phyloP scores from a whole-genome alignment of 2,329 filamentous ascomycete genomes.

The Botryotinia calthae region DNA sequence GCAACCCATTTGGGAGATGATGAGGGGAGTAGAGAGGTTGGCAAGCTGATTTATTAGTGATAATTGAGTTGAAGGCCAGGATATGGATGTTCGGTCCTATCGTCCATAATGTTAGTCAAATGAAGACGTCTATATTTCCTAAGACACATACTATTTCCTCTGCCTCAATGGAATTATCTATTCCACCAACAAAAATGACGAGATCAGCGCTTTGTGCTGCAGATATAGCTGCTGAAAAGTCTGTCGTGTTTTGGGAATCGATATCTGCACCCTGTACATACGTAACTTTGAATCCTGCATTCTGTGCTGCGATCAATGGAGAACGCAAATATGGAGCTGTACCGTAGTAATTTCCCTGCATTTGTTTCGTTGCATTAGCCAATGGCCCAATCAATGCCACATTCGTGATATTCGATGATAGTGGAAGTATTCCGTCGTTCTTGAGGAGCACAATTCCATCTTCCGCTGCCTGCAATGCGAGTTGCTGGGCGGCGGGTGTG shows the following conservation, averaged over 20 bases:
- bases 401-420: constrained; percentile 18
- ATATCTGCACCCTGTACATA: constrained; percentile 42
- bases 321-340: constrained; percentile 27
- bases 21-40: constrained; percentile 46
- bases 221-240: constrained; percentile 37
- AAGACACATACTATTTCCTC: constrained; percentile 40
- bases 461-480: constrained; percentile 30
- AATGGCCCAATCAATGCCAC: constrained; percentile 31
- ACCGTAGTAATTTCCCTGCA: constrained; percentile 34
- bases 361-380: constrained; percentile 30
- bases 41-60: constrained; percentile 50
- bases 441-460: constrained; percentile 33
- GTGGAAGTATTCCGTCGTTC: constrained; percentile 31
- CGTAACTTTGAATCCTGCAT: constrained; percentile 27
- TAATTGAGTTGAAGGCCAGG: constrained; percentile 52
- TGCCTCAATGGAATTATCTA: constrained; percentile 51
- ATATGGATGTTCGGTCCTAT: constrained; percentile 49
- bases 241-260: constrained; percentile 37
- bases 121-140: neutral
- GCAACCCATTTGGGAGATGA: constrained; percentile 52
- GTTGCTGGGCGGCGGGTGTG: constrained; percentile 24
- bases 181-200: constrained; percentile 55
- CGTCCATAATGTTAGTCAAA: neutral
- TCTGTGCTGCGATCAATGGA: constrained; percentile 48
- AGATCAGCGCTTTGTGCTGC: constrained; percentile 47